phyloP scores from a whole-genome alignment of 2,329 filamentous ascomycete genomes.

The Colletotrichum limetticola region DNA sequence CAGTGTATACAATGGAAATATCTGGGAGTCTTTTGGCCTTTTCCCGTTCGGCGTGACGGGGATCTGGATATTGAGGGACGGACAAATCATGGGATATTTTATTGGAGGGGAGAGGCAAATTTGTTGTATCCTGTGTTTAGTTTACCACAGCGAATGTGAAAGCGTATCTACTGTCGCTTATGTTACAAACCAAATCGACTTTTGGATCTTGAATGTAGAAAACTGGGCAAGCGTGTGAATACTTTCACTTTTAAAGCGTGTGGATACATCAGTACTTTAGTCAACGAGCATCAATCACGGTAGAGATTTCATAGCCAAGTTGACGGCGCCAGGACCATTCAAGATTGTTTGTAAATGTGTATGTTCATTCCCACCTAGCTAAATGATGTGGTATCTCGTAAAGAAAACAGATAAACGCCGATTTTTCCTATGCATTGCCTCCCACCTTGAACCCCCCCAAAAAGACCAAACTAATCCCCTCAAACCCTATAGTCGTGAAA shows the following conservation, averaged over 20 bases:
- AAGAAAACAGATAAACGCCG: conserved; percentile 24
- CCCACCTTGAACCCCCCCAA: not conserved
- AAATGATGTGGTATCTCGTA: conserved; percentile 35
- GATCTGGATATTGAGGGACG: not conserved
- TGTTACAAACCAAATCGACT: no score
- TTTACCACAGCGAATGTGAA: no score
- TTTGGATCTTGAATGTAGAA: not conserved
- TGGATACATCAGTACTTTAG: no score
- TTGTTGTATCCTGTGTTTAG: not conserved
- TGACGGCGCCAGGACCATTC: no score
- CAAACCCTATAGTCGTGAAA: not conserved
- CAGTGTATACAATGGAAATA: not conserved
- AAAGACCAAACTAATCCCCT: not conserved
- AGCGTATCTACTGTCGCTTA: no score
- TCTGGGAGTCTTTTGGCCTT: not conserved
- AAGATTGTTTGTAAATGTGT: not conserved
- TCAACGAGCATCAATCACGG: no score
- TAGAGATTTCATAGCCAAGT: no score
- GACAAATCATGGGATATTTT: not conserved
- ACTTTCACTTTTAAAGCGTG: no score
- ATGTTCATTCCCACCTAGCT: conserved; percentile 25
- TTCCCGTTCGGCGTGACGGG: not conserved
- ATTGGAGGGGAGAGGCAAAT: not conserved
- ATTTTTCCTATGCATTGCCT: conserved; percentile 21
- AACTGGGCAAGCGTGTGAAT: no score